A percentile compares a stretch with the other conserved stretches of the same genome.
These are phyloP conservation scores for Aotearoamyces nothofagi DNA, from an alignment of 2,329 filamentous ascomycete species.

Conservation along the genomic window DNA sequence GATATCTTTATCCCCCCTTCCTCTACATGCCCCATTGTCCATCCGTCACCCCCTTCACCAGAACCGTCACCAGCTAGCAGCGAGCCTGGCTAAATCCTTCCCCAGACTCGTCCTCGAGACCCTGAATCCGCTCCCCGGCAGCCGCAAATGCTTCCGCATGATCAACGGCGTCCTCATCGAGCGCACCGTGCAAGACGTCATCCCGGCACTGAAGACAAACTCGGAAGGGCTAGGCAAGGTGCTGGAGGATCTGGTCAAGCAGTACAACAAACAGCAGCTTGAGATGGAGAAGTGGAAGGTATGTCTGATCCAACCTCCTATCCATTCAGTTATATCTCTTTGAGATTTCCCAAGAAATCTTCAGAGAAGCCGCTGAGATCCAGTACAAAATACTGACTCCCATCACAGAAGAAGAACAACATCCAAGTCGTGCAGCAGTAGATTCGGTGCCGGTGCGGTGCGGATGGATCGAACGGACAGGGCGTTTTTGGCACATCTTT, in stretches of 20 bases:
- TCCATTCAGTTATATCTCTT: too few relatives aligned
- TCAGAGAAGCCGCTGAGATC: too few relatives aligned
- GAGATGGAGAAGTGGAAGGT: conserved; percentile 99
- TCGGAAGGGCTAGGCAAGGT: conserved; percentile 89
- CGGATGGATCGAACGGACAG: too few relatives aligned
- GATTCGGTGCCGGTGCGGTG: conserved; percentile 15
- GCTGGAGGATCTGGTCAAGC: conserved; percentile 84
- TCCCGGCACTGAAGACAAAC: conserved; percentile 84
- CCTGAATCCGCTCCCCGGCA: conserved; percentile 61
- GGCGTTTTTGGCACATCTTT: too few relatives aligned
- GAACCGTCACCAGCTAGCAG: too few relatives aligned
- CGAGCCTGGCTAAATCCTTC: too few relatives aligned
- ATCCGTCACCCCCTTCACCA: background rate
- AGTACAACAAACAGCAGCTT: conserved; percentile 87
- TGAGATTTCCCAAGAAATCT: too few relatives aligned
- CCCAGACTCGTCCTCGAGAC: conserved; percentile 85
- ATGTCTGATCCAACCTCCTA: too few relatives aligned
- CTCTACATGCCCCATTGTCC: background rate
- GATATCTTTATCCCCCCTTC: conserved; percentile 12
- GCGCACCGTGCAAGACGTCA: conserved; percentile 81
- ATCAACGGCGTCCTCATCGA: conserved; percentile 96
- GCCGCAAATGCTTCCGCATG: conserved; percentile 96
- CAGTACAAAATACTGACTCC: too few relatives aligned
- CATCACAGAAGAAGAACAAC: conserved; percentile 90
- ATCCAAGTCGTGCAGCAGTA: conserved; percentile 72